Conservation (phyloP, 441 rosid species). For the Syzygium malaccense region DNA sequence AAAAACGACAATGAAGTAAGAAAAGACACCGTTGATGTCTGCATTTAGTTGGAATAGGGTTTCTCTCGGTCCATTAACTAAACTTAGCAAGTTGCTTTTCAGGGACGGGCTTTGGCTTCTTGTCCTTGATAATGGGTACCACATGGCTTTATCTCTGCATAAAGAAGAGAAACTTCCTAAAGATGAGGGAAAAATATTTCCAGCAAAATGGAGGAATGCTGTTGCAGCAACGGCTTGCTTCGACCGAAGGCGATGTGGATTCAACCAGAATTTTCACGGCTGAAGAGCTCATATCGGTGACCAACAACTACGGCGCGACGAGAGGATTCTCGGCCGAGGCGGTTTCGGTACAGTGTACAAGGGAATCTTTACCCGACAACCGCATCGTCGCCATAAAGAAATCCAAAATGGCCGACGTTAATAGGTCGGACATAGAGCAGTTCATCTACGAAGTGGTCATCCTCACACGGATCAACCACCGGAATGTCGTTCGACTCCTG, state of each 20-base stretch:
- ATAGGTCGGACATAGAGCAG: neutral
- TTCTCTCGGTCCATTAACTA: neutral
- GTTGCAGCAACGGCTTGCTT: neutral
- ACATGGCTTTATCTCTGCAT: neutral
- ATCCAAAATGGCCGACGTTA: fast-evolving
- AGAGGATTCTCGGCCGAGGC: neutral
- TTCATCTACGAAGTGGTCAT: neutral
- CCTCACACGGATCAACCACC: neutral
- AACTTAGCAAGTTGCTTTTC: neutral
- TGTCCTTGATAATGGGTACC: neutral
- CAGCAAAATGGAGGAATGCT: neutral
- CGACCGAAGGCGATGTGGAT: neutral
- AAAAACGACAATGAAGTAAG: no score
- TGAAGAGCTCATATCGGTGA: neutral
- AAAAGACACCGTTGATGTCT: no score
- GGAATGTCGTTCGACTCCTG: no score
- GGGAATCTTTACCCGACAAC: neutral
- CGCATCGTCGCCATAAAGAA: neutral
- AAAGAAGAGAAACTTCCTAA: neutral
- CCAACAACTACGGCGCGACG: neutral
- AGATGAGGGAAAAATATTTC: neutral
- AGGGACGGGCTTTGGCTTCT: neutral
- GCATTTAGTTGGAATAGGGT: no score
- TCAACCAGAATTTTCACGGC: neutral
- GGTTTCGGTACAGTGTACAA: neutral